These are phyloP conservation scores for Phaffia australis DNA, from an alignment of 768 basidiomycete genomes.

Conservation along the genomic window DNA sequence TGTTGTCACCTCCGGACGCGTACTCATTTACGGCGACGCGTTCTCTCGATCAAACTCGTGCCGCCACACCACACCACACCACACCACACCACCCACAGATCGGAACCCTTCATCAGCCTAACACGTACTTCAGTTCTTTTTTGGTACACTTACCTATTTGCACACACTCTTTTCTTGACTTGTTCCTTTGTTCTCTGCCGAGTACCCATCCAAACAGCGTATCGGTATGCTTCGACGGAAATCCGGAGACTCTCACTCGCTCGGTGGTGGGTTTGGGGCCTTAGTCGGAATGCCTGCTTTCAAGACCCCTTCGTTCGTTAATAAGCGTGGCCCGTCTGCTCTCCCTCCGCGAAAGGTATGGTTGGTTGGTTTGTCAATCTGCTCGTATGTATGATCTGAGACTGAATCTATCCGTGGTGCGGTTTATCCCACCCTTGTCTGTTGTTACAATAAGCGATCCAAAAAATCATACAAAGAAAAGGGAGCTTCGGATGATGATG, in stretches of 20 bases:
- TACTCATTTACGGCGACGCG: too few relatives aligned
- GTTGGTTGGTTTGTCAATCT: not conserved
- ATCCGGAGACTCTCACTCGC: slow-evolving; percentile 11
- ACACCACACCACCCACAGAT: too few relatives aligned
- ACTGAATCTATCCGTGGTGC: not conserved
- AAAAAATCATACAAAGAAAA: slow-evolving; percentile 20
- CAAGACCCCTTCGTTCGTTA: slow-evolving; percentile 19
- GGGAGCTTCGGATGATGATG: slow-evolving; percentile 9
- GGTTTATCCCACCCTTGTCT: not conserved
- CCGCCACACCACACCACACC: too few relatives aligned
- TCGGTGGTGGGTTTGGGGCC: slow-evolving; percentile 17
- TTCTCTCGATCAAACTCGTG: too few relatives aligned
- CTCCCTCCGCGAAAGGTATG: slow-evolving; percentile 24
- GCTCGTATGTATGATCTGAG: not conserved
- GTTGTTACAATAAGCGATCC: slow-evolving; percentile 5
- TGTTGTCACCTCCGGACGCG: too few relatives aligned
- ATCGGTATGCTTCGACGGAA: slow-evolving; percentile 13
- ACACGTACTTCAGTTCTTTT: too few relatives aligned
- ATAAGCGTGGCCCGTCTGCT: slow-evolving; percentile 10
- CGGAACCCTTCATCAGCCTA: too few relatives aligned
- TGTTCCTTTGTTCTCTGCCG: too few relatives aligned
- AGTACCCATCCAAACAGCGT: too few relatives aligned
- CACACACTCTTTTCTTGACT: too few relatives aligned
- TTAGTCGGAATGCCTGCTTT: slow-evolving; percentile 14
- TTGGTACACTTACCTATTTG: too few relatives aligned